Conservation (phyloP, 768 basidiomycete species). For the Tylopilus subfusipes region DNA sequence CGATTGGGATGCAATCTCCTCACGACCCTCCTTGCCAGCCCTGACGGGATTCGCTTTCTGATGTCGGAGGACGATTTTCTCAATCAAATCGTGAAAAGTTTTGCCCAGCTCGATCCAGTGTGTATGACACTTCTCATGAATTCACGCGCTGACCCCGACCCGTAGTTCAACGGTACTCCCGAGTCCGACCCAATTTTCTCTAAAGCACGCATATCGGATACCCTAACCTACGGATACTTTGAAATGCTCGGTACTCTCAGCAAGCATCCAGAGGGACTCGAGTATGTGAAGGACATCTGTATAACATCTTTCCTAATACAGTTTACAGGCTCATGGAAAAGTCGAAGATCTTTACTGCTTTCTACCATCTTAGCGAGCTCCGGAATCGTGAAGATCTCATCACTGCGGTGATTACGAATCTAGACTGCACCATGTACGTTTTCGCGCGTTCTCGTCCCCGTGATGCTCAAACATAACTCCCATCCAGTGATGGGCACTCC, state of each 20-base stretch:
- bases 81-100: constrained; percentile 77
- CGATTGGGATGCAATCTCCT: constrained; percentile 78
- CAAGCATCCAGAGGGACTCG: constrained; percentile 83
- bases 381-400: constrained; percentile 89
- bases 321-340: constrained; percentile 75
- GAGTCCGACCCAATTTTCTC: constrained; percentile 83
- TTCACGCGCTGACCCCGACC: background rate
- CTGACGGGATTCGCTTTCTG: constrained; percentile 83
- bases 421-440: constrained; percentile 85
- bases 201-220: constrained; percentile 73
- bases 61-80: constrained; percentile 81
- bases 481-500: constrained; percentile 82
- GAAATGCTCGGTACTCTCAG: constrained; percentile 94
- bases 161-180: constrained; percentile 66
- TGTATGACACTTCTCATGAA: constrained; percentile 20
- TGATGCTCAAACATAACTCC: constrained; percentile 3
- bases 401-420: constrained; percentile 83
- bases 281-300: constrained; percentile 47
- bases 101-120: constrained; percentile 91
- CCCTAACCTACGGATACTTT: constrained; percentile 87
- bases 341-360: constrained; percentile 89
- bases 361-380: constrained; percentile 92
- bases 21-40: constrained; percentile 75
- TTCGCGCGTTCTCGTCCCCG: background rate
- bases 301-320: constrained; percentile 2